These are phyloP conservation scores for Sarcodon sp. DNA, from an alignment of 768 basidiomycete genomes.

Conservation along the genomic window DNA sequence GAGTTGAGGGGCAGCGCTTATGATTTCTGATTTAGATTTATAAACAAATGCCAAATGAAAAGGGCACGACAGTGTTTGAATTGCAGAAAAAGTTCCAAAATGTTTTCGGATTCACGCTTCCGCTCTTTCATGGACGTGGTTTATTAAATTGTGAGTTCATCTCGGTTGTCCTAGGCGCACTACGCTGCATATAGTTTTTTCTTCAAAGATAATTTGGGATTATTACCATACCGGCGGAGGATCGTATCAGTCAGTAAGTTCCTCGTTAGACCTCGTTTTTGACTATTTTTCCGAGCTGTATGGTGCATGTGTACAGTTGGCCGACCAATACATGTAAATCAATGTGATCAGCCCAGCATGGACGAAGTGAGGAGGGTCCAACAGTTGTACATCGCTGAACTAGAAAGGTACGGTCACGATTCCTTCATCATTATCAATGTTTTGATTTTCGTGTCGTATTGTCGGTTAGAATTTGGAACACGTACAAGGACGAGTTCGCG, in stretches of 20 bases:
- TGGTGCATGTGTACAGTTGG: constrained; percentile 45
- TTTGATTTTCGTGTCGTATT: not conserved
- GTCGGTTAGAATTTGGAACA: constrained; percentile 75
- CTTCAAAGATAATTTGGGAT: constrained; percentile 75
- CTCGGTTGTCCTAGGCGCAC: not conserved
- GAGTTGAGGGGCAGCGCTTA: not conserved
- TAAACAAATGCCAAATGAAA: constrained; percentile 92
- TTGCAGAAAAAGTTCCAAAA: constrained; percentile 88
- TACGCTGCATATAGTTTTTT: not conserved
- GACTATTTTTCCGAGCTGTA: not conserved
- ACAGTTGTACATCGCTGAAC: constrained; percentile 80
- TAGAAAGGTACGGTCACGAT: constrained; percentile 49
- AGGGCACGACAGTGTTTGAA: constrained; percentile 76
- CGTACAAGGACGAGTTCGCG: constrained; percentile 91
- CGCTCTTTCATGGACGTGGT: constrained; percentile 94
- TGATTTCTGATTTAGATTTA: constrained; percentile 55
- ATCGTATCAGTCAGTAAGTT: constrained; percentile 95
- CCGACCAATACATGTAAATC: constrained; percentile 68
- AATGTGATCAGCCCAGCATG: constrained; percentile 69
- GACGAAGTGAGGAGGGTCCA: constrained; percentile 76
- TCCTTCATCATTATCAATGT: not conserved
- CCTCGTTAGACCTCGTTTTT: not conserved
- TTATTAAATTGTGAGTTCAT: constrained; percentile 73
- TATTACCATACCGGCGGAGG: constrained; percentile 90
- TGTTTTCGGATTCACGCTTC: constrained; percentile 90